A percentile compares a stretch with the other conserved stretches of the same genome.
phyloP scores from a whole-genome alignment of 345 rosid genomes.

The Hypericum perforatum region DNA sequence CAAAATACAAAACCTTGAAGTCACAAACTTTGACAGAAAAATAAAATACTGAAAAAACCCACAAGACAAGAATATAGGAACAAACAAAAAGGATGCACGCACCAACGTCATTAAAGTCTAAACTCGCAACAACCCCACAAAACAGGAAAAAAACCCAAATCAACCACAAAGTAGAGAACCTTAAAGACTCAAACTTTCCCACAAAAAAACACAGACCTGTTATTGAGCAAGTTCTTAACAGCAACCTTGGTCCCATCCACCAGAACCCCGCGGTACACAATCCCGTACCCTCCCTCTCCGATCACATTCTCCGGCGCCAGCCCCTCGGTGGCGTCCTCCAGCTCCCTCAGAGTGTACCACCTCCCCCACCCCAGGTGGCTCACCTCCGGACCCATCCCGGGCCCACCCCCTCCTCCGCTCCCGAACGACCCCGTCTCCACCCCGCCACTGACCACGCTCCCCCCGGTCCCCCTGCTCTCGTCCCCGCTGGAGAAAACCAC shows the following conservation, averaged over 20 bases:
- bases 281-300: conserved; percentile 97
- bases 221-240: conserved; percentile 81
- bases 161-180: not conserved
- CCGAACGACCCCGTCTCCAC: conserved; percentile 56
- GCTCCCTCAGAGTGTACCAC: conserved; percentile 87
- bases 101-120: no score
- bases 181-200: not conserved
- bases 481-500: conserved; percentile 63
- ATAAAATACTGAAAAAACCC: no score
- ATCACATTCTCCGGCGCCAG: conserved; percentile 82
- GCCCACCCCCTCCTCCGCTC: conserved; percentile 24
- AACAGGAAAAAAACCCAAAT: no score
- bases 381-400: conserved; percentile 69
- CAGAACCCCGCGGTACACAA: conserved; percentile 73
- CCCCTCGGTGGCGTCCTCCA: conserved; percentile 80
- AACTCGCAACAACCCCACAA: no score
- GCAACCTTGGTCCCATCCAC: conserved; percentile 76
- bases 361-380: conserved; percentile 98
- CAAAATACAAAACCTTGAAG: no score
- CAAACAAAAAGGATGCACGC: no score
- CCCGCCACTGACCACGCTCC: conserved; percentile 36
- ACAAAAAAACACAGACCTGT: conserved; percentile 37
- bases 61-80: no score
- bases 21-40: no score
- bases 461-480: conserved; percentile 77